phyloP scores from a whole-genome alignment of 805 yeast species.

The Ogataea allantospora region DNA sequence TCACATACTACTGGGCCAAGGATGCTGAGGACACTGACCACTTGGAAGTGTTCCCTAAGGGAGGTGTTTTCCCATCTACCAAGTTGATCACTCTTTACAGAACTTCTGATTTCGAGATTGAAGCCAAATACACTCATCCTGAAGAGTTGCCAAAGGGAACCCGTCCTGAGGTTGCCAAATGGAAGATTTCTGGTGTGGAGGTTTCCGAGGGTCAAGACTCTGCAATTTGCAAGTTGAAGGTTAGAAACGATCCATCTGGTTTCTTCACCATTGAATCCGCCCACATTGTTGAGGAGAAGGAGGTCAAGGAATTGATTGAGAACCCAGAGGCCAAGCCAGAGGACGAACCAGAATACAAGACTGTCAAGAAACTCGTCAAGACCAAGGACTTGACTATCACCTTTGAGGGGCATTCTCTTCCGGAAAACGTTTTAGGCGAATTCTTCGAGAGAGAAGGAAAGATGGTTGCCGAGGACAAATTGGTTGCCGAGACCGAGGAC shows the following conservation, averaged over 20 bases:
- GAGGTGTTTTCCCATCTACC: conserved; percentile 90
- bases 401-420: conserved; percentile 60
- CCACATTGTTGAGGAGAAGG: conserved; percentile 88
- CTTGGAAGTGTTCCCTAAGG: conserved; percentile 95
- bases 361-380: conserved; percentile 91
- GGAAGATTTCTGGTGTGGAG: conserved; percentile 84
- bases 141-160: conserved; percentile 71
- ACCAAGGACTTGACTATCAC: conserved; percentile 71
- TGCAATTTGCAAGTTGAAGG: conserved; percentile 85
- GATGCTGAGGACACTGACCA: conserved; percentile 88
- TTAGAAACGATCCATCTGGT: conserved; percentile 97
- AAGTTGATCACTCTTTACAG: conserved; percentile 94
- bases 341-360: conserved; percentile 81
- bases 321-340: conserved; percentile 53
- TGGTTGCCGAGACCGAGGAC: conserved; percentile 98
- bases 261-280: conserved; percentile 92
- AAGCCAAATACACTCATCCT: conserved; percentile 81
- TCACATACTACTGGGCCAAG: conserved; percentile 93
- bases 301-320: conserved; percentile 85
- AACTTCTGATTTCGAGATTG: conserved; percentile 80
- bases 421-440: conserved; percentile 52
- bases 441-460: conserved; percentile 81
- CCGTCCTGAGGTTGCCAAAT: conserved; percentile 67
- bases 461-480: conserved; percentile 86
- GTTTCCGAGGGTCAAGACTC: conserved; percentile 73